These are phyloP conservation scores for Magnolia sinica DNA, from an alignment of 164 flowering plant species.

Conservation along the genomic window DNA sequence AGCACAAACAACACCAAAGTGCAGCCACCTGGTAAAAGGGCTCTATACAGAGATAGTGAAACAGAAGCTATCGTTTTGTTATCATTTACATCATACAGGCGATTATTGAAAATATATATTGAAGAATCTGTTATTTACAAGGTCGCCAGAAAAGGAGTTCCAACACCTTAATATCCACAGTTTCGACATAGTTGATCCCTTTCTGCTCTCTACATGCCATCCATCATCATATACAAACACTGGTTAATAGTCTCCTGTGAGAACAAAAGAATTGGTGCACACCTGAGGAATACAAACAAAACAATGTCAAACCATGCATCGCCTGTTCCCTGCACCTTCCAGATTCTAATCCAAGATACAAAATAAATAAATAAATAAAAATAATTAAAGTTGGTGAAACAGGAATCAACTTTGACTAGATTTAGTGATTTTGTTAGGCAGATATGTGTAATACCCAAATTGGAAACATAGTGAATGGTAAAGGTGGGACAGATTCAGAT, in stretches of 20 bases:
- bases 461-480: no score
- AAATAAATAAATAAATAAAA: no score
- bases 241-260: constrained; percentile 28
- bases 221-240: constrained; percentile 31
- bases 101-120: constrained; percentile 14
- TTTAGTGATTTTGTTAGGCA: neutral
- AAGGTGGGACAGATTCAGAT: no score
- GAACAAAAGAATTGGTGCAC: constrained; percentile 51
- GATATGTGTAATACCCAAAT: neutral
- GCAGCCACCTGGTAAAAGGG: neutral
- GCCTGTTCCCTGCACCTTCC: constrained; percentile 3
- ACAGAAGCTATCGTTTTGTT: neutral
- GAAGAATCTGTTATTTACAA: constrained; percentile 27
- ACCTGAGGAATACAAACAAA: constrained; percentile 22
- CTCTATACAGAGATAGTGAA: neutral
- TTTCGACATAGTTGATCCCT: constrained; percentile 17
- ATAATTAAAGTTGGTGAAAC: neutral
- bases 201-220: constrained; percentile 15
- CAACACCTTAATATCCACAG: constrained; percentile 10
- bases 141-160: constrained; percentile 12
- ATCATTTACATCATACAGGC: constrained; percentile 19
- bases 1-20: neutral
- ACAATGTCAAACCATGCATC: constrained; percentile 6
- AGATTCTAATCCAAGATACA: neutral
- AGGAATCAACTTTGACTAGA: neutral